Percentiles rank a stretch among this genome's conserved stretches.
phyloP scores from a whole-genome alignment of 257 asterid genomes.

The Salvia splendens region DNA sequence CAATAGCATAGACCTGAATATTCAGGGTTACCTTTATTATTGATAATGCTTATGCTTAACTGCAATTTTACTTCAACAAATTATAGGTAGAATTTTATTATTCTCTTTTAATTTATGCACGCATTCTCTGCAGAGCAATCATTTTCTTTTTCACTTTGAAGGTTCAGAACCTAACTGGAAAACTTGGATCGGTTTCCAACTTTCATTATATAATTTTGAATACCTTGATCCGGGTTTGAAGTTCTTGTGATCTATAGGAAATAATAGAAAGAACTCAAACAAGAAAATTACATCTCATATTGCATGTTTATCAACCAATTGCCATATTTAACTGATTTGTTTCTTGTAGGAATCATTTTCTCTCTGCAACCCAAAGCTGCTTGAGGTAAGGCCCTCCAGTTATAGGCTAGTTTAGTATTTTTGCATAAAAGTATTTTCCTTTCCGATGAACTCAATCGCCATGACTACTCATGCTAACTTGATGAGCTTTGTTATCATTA shows the following conservation, averaged over 20 bases:
- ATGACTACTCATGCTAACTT: neutral
- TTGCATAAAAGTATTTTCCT: neutral
- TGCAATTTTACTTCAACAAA: no score
- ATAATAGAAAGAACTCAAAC: neutral
- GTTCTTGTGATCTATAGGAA: constrained; percentile 15
- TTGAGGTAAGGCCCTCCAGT: constrained; percentile 54
- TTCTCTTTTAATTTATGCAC: neutral
- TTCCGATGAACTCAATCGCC: constrained; percentile 12
- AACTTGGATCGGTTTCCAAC: neutral
- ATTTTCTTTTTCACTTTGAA: neutral
- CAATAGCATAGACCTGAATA: no score
- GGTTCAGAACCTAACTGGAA: neutral
- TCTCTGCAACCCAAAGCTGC: constrained; percentile 68
- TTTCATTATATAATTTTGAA: neutral
- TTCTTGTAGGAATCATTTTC: constrained; percentile 87
- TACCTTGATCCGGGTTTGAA: constrained; percentile 10
- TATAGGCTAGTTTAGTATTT: constrained; percentile 14
- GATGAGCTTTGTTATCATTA: constrained; percentile 5
- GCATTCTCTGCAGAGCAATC: neutral
- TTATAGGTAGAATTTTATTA: neutral
- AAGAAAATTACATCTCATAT: neutral
- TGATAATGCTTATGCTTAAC: constrained; percentile 8
- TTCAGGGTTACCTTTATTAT: constrained; percentile 6
- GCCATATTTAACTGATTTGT: constrained; percentile 27
- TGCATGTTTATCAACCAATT: neutral